phyloP scores from a whole-genome alignment of 345 rosid species.

The Populus deltoides region DNA sequence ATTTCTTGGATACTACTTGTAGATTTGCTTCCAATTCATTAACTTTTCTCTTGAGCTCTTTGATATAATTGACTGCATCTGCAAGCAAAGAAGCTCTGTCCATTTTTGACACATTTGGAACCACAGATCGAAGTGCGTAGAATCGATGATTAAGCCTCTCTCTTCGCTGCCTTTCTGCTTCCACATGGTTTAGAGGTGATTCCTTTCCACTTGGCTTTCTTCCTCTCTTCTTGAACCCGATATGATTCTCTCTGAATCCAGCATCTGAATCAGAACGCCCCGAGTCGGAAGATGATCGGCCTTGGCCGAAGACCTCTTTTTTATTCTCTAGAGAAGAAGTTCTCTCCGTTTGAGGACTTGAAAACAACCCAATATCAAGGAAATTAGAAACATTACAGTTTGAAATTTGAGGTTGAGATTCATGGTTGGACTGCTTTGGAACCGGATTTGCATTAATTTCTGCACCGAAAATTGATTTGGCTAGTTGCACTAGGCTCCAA shows the following conservation, averaged over 20 bases:
- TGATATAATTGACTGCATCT: constrained; percentile 68
- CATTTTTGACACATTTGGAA: constrained; percentile 88
- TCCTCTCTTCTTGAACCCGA: constrained; percentile 26
- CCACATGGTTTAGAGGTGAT: constrained; percentile 54
- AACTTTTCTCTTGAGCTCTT: constrained; percentile 52
- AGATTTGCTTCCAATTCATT: constrained; percentile 46
- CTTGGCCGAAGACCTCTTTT: constrained; percentile 23
- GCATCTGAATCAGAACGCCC: constrained; percentile 31
- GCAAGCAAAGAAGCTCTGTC: constrained; percentile 79
- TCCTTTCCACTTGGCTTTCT: constrained; percentile 43
- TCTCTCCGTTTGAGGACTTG: constrained; percentile 15
- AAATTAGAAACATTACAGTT: constrained; percentile 8
- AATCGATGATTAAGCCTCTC: constrained; percentile 77
- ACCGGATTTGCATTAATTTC: not conserved
- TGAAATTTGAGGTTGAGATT: constrained; percentile 8
- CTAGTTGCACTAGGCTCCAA: constrained; percentile 34
- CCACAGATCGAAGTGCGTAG: constrained; percentile 74
- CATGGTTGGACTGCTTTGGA: constrained; percentile 9
- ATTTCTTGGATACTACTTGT: not conserved
- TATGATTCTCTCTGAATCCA: constrained; percentile 5
- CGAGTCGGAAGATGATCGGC: constrained; percentile 40
- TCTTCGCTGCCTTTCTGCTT: constrained; percentile 80
- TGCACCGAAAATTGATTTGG: constrained; percentile 35
- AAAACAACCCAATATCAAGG: constrained; percentile 22
- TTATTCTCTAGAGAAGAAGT: constrained; percentile 9